These are phyloP conservation scores for Oryza rufipogon DNA, from an alignment of 176 grass and related monocot genomes.

Conservation along the genomic window DNA sequence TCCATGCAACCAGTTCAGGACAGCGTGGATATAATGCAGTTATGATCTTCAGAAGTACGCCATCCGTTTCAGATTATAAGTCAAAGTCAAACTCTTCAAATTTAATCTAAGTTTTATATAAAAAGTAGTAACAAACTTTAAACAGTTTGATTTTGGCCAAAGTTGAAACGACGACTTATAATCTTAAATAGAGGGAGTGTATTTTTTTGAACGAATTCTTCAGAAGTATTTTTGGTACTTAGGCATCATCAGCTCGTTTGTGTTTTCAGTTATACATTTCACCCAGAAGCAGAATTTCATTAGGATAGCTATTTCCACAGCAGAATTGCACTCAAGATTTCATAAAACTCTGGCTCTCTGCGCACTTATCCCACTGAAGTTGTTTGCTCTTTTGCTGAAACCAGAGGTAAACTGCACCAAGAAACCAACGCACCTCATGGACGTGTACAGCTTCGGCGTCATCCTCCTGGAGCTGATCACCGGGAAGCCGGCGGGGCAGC, in stretches of 20 bases:
- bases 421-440: constrained; percentile 65
- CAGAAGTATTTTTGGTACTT: background rate
- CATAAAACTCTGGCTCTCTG: background rate
- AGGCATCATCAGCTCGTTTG: background rate
- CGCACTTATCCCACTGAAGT: constrained; percentile 12
- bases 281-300: background rate
- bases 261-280: background rate
- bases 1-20: background rate
- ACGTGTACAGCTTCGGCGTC: constrained; percentile 80
- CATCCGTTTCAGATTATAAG: no score
- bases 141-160: no score
- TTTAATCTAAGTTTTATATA: no score
- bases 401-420: constrained; percentile 61
- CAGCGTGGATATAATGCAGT: background rate
- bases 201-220: background rate
- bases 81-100: no score
- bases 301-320: background rate
- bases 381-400: constrained; percentile 16
- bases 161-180: no score
- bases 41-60: background rate
- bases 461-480: constrained; percentile 79
- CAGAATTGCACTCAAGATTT: background rate
- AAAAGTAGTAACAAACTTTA: no score
- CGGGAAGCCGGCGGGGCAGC: constrained; percentile 63
- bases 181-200: no score